phyloP scores from a whole-genome alignment of 306 rosid genomes.

The Carpinus fangiana region DNA sequence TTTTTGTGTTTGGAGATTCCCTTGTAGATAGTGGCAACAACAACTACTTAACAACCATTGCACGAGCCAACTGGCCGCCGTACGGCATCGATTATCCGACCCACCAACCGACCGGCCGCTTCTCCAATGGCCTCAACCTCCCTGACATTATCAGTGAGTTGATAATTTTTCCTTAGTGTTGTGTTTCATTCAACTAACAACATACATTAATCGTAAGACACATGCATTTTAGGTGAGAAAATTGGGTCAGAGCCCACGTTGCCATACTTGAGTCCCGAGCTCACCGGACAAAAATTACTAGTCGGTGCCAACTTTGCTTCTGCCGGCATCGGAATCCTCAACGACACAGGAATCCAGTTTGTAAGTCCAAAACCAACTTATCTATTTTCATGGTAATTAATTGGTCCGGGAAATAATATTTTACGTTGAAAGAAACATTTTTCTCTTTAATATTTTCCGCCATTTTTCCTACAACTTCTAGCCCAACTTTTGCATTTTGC shows the following conservation, averaged over 20 bases:
- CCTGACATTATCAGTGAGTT: slow-evolving; percentile 51
- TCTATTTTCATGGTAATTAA: not conserved
- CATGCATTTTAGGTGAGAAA: slow-evolving; percentile 34
- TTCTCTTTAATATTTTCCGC: too few species aligned
- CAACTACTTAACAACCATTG: slow-evolving; percentile 50
- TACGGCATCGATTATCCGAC: slow-evolving; percentile 59
- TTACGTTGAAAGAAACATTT: too few species aligned
- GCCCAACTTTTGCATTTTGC: not conserved
- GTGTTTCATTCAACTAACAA: not conserved
- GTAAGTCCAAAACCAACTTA: slow-evolving; percentile 23
- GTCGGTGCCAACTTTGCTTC: slow-evolving; percentile 77
- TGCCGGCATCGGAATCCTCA: slow-evolving; percentile 66
- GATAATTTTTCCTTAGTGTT: not conserved
- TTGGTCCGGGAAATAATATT: not conserved
- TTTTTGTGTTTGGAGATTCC: slow-evolving; percentile 60
- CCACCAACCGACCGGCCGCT: slow-evolving; percentile 59
- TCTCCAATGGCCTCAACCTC: slow-evolving; percentile 66
- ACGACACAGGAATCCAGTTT: slow-evolving; percentile 66
- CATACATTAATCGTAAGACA: not conserved
- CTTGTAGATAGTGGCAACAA: slow-evolving; percentile 62
- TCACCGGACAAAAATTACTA: slow-evolving; percentile 46
- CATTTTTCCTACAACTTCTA: too few species aligned
- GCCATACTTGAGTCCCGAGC: slow-evolving; percentile 54
- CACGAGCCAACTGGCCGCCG: slow-evolving; percentile 58
- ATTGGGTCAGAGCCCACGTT: slow-evolving; percentile 51